Conservation (phyloP, 169 alveolate genomes). For the Babesia bovis region DNA sequence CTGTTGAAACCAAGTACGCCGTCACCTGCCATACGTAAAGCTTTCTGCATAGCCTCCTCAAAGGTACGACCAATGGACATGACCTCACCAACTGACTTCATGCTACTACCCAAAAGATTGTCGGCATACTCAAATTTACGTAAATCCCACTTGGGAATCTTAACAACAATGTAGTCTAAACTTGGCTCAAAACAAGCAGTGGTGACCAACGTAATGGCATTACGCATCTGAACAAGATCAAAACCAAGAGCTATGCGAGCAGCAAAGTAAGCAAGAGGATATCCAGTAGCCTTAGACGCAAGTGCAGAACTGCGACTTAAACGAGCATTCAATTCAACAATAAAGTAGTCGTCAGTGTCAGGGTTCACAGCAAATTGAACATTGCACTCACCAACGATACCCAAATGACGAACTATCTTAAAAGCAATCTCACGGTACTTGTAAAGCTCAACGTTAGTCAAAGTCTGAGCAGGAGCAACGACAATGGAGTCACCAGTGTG, state of each 20-base stretch:
- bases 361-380: conserved; percentile 88
- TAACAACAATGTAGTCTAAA: conserved; percentile 84
- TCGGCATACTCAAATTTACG: conserved; percentile 83
- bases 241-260: conserved; percentile 87
- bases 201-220: conserved; percentile 82
- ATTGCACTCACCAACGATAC: conserved; percentile 88
- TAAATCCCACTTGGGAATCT: conserved; percentile 88
- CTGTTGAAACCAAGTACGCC: conserved; percentile 68
- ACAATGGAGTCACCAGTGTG: conserved; percentile 92
- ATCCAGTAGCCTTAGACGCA: conserved; percentile 90
- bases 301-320: conserved; percentile 86
- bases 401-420: conserved; percentile 82
- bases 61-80: conserved; percentile 88
- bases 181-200: conserved; percentile 91
- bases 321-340: conserved; percentile 89
- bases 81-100: conserved; percentile 90
- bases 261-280: conserved; percentile 88
- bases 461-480: conserved; percentile 89
- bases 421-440: conserved; percentile 82
- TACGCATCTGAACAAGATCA: conserved; percentile 76
- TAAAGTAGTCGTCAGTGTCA: conserved; percentile 78
- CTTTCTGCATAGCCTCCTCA: conserved; percentile 89
- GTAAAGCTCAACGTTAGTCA: conserved; percentile 81
- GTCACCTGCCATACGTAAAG: conserved; percentile 80
- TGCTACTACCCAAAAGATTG: conserved; percentile 78